Conservation (phyloP, 345 rosid genomes). For the Eucalyptus regnans region DNA sequence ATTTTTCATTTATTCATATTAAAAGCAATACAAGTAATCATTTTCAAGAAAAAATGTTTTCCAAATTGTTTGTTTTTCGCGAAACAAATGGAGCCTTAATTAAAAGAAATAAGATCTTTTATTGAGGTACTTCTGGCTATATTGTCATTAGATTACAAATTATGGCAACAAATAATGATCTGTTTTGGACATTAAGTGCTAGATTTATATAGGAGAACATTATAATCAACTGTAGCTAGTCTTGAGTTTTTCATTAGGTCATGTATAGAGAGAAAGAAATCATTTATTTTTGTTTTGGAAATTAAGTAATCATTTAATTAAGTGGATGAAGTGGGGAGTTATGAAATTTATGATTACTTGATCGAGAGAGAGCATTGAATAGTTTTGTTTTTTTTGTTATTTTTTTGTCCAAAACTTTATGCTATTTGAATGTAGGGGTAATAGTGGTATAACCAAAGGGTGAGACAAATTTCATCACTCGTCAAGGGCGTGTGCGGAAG, state of each 20-base stretch:
- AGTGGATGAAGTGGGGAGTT: not conserved
- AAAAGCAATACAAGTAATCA: not conserved
- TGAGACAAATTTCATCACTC: not conserved
- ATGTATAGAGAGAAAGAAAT: not conserved
- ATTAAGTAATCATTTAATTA: not conserved
- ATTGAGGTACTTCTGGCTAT: not conserved
- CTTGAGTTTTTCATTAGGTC: not conserved
- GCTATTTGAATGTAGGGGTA: not conserved
- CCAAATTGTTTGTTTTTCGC: rapidly evolving
- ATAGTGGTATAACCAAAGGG: not conserved
- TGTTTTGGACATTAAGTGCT: not conserved
- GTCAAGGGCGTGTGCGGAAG: not conserved
- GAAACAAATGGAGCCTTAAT: not conserved
- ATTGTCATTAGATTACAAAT: not conserved
- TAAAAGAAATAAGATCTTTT: too few species aligned
- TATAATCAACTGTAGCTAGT: not conserved
- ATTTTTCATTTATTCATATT: too few species aligned
- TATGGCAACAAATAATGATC: not conserved
- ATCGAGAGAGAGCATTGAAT: not conserved
- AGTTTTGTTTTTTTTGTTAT: not conserved
- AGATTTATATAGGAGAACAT: not conserved
- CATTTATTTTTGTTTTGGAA: not conserved
- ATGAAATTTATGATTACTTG: not conserved
- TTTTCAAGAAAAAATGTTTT: not conserved
- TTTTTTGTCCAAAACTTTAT: not conserved